These are phyloP conservation scores for Candida vartiovaarae DNA, from an alignment of 805 yeast species.

Conservation along the genomic window DNA sequence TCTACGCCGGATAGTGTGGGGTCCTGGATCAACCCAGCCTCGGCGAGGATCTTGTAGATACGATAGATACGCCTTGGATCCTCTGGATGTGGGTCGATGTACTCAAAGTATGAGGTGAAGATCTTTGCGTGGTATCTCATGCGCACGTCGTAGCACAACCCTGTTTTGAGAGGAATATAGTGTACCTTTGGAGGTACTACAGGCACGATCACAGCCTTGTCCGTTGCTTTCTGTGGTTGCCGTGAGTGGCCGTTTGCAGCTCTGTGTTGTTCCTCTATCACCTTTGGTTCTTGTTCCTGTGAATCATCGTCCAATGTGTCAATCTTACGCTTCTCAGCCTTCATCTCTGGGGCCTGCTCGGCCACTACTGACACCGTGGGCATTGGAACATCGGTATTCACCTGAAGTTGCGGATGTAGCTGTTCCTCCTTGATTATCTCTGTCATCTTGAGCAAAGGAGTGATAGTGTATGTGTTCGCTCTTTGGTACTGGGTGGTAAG, in stretches of 20 bases:
- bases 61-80: slow-evolving; percentile 95
- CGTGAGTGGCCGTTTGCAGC: not conserved
- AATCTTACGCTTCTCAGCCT: slow-evolving; percentile 18
- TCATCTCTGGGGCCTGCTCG: not conserved
- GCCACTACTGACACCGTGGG: not conserved
- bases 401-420: not conserved
- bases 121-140: slow-evolving; percentile 97
- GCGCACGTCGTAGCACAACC: slow-evolving; percentile 90
- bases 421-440: slow-evolving; percentile 4
- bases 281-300: not conserved
- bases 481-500: no score
- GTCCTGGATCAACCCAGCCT: slow-evolving; percentile 83
- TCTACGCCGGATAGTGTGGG: slow-evolving; percentile 60
- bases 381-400: not conserved
- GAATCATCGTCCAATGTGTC: slow-evolving; percentile 17
- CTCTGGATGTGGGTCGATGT: slow-evolving; percentile 98
- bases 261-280: slow-evolving; percentile 1
- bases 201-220: slow-evolving; percentile 45
- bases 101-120: slow-evolving; percentile 85
- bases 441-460: not conserved
- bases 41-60: slow-evolving; percentile 88
- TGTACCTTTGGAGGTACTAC: slow-evolving; percentile 57
- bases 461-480: no score
- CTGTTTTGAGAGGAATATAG: slow-evolving; percentile 78
- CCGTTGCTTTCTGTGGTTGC: slow-evolving; percentile 3